Base-by-base conservation (phyloP, 805 yeast species). In the Wickerhamomyces bovis region DNA sequence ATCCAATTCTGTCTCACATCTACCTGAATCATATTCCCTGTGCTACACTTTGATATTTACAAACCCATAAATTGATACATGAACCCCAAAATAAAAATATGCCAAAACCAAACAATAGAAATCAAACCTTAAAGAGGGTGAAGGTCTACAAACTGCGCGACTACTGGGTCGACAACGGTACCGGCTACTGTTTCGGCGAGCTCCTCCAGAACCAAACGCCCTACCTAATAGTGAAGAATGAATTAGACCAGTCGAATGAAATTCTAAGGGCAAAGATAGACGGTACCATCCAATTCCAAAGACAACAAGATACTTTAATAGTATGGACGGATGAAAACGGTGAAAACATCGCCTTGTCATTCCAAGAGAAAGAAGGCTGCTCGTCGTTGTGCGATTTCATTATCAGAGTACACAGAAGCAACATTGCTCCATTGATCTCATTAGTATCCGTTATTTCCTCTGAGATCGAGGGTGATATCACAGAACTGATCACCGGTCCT, bases 341-440 rank as follows among this genome's bases (percentile, higher is more conserved):
- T 8, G 75, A 74, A 44, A 95, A 89, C 63, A 79, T 88, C 52
- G 98, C 98, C 2, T 71, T 92, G 21, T 85, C 95, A 41, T 92
- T 92, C 64, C 97, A 92, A 64, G 97, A 89, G 57, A 81, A 87
- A 31, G 85, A 83, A 41, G 98, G 97, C 0, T 92, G 99, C 64
- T 77, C 86, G 12, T 77, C 81, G 7, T 59, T 90, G 39, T 89
- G 96, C 62, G 92, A 87, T 43, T 90, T 89, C 60, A 73, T 90
- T 22, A 76, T 86, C 18, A 74, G 74, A 45, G 81, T 81, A 2
- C 92, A 85, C 58, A 79, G 77, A 53, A 42, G 52, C 2, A 45
- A 74, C 70, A 39, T 56, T 72, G 44, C 86, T 78, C 62, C 85
- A 76, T 75, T 75, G 41, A 86, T 89, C 12, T 80, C 92, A 10